Conservation (phyloP, 1,284 basidiomycete genomes). For the Ustilago nuda region DNA sequence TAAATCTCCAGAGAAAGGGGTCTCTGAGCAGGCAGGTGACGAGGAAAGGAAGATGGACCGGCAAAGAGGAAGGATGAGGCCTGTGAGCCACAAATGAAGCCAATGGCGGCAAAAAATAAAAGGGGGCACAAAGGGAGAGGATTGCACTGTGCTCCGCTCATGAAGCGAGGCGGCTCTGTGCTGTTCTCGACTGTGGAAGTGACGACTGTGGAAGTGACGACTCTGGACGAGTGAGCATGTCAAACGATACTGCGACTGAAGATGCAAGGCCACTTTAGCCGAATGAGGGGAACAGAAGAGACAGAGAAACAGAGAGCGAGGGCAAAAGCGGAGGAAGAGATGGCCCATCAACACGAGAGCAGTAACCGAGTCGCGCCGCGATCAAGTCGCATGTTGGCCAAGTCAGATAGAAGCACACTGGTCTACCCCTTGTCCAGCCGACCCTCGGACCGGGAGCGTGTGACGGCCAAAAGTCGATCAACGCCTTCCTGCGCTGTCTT, state of each 20-base stretch:
- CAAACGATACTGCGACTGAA: slow-evolving; percentile 27
- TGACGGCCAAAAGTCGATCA: too few relatives aligned
- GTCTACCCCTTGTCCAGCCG: neutral
- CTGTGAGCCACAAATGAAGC: neutral
- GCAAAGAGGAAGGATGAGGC: neutral
- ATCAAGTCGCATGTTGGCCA: neutral
- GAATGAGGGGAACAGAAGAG: slow-evolving; percentile 10
- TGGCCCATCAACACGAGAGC: slow-evolving; percentile 14
- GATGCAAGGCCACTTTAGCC: slow-evolving; percentile 40
- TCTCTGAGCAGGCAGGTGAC: too few relatives aligned
- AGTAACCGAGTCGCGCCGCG: slow-evolving; percentile 10
- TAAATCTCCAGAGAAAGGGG: neutral
- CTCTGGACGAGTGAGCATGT: slow-evolving; percentile 11
- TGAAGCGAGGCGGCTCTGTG: slow-evolving; percentile 4
- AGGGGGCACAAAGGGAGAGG: neutral
- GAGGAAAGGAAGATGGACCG: neutral
- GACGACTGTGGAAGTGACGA: slow-evolving; percentile 7
- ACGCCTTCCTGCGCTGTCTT: too few relatives aligned
- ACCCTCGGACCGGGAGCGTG: neutral
- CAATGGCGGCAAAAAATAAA: neutral
- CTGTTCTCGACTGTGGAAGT: neutral
- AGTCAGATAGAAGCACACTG: neutral
- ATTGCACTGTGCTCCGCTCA: slow-evolving; percentile 7
- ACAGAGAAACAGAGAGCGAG: neutral
- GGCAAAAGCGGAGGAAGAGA: neutral